Evolutionary conservation across 148 eudicot species (phyloP), one percentile per base, ranked within the genome.

Genomic region (Pharnaceum exiguum): DNA sequence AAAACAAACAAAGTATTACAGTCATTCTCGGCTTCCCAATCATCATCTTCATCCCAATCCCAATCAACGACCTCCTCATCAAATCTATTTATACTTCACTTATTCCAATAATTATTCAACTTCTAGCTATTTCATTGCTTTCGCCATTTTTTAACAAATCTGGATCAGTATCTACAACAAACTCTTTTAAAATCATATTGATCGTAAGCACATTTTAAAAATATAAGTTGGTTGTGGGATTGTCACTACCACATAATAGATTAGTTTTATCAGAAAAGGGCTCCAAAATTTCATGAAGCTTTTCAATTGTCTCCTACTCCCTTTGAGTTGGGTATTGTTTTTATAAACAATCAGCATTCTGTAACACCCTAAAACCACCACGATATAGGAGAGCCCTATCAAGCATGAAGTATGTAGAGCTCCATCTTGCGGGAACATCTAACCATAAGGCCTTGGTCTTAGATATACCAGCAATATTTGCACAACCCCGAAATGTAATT

Each of bases 341-440:
- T n/a, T n/a, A n/a, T n/a, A n/a, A n/a, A n/a, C n/a, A n/a, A n/a
- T n/a, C n/a, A n/a, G n/a, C n/a, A n/a, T n/a, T n/a, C n/a, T n/a
- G n/a, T n/a, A n/a, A n/a, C n/a, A n/a, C n/a, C n/a, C n/a, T n/a
- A 13, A 65, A 50, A 1, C 6, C 17, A 26, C 55, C 36, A 10
- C 16, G 15, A 29, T 27, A 18, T 16, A 51, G 4, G 24, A 51
- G 18, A 5, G 31, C 16, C 1, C 38, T 52, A 10, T 44, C 59
- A 31, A 69, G 55, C 73, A 69, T 68, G 7, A 40, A 4, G 33
- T 59, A 62, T 5, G 73, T 60, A 0, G 62, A 42, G 35, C 53
- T 62, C 62, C 62, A 69, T 27, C 61, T 53, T 36, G 74, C 55
- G 18, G 57, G 32, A 15, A 69, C 74, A 61, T 70, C 68, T 23